These are phyloP conservation scores for Ogataea thermomethanolica DNA, from an alignment of 805 yeast species.

Conservation along the genomic window DNA sequence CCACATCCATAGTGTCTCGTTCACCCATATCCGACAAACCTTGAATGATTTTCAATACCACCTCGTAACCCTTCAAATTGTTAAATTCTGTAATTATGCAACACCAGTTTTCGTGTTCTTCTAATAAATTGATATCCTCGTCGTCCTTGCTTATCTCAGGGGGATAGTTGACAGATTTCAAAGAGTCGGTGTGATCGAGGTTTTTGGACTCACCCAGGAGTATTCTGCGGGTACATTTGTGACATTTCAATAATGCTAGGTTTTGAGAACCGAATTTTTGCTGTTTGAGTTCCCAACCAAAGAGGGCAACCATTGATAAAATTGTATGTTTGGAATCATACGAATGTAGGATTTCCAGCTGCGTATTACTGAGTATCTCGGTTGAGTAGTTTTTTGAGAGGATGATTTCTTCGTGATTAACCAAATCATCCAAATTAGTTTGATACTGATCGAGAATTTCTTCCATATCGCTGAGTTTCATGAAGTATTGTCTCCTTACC, in stretches of 20 bases:
- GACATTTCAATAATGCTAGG: slow-evolving; percentile 30
- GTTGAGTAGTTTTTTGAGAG: slow-evolving; percentile 16
- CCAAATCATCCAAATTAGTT: slow-evolving; percentile 14
- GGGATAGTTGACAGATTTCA: slow-evolving; percentile 29
- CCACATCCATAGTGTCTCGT: slow-evolving; percentile 5
- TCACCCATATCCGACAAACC: not conserved
- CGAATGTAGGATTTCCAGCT: slow-evolving; percentile 13
- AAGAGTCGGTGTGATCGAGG: slow-evolving; percentile 7
- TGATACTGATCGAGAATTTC: slow-evolving; percentile 21
- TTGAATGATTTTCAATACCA: slow-evolving; percentile 14
- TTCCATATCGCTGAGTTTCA: slow-evolving; percentile 26
- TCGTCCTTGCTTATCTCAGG: slow-evolving; percentile 20
- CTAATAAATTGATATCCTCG: slow-evolving; percentile 27
- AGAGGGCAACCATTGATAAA: slow-evolving; percentile 23
- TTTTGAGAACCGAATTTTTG: slow-evolving; percentile 26
- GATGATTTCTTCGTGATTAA: slow-evolving; percentile 12
- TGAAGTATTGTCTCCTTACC: slow-evolving; percentile 25
- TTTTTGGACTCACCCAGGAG: slow-evolving; percentile 21
- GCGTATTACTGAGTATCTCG: slow-evolving; percentile 23
- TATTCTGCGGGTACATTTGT: slow-evolving; percentile 36
- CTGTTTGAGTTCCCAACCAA: slow-evolving; percentile 37
- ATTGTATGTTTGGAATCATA: slow-evolving; percentile 12
- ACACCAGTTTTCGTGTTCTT: slow-evolving; percentile 40
- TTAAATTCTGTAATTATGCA: slow-evolving; percentile 23
- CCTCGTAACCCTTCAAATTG: slow-evolving; percentile 15